Conservation (phyloP, 768 basidiomycete species). For the Tulasnella sp. region DNA sequence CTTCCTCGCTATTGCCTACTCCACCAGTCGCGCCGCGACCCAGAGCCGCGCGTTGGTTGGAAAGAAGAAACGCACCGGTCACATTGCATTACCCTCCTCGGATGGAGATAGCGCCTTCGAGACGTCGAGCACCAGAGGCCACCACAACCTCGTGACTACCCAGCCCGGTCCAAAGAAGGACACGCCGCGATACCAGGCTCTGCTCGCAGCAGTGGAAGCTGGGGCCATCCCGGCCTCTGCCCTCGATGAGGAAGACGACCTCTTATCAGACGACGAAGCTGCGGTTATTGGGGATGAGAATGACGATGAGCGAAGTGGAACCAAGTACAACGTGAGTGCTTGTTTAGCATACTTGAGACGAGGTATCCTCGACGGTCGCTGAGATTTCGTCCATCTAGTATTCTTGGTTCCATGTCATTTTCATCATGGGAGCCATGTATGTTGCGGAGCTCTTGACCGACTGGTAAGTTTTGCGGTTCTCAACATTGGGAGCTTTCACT, state of each 20-base stretch:
- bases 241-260: conserved; percentile 56
- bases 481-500: neutral
- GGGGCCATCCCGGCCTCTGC: conserved; percentile 94
- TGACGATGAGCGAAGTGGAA: conserved; percentile 90
- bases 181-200: conserved; percentile 83
- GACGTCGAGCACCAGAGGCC: conserved; percentile 27
- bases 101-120: conserved; percentile 34
- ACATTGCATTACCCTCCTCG: conserved; percentile 50
- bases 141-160: conserved; percentile 60
- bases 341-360: neutral
- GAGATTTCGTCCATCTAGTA: conserved; percentile 48
- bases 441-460: conserved; percentile 95
- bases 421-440: conserved; percentile 94
- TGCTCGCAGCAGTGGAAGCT: conserved; percentile 92
- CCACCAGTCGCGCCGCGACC: conserved; percentile 91
- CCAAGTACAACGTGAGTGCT: conserved; percentile 78
- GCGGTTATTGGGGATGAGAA: conserved; percentile 55
- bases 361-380: neutral
- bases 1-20: conserved; percentile 96
- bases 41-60: conserved; percentile 87
- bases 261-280: conserved; percentile 52
- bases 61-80: conserved; percentile 49
- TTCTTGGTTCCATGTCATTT: conserved; percentile 98
- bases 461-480: conserved; percentile 53
- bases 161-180: conserved; percentile 73